phyloP scores from a whole-genome alignment of 495 filamentous ascomycete genomes.

The Hyaloscypha hepaticicola region DNA sequence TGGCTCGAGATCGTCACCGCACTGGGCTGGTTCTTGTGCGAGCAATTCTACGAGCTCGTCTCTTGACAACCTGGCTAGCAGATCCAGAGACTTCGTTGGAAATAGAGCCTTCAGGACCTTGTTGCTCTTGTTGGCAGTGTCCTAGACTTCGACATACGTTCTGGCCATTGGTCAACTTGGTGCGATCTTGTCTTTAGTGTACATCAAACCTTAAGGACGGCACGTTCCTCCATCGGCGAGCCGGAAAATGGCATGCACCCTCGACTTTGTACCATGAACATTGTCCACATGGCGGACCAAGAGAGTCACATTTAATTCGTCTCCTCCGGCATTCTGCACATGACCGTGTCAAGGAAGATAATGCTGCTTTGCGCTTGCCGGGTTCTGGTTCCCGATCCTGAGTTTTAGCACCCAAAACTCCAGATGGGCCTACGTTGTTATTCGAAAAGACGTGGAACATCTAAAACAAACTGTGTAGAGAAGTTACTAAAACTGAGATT shows the following conservation, averaged over 20 bases:
- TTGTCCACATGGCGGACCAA: neutral
- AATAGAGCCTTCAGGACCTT: neutral
- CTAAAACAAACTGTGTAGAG: neutral
- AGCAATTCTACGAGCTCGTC: neutral
- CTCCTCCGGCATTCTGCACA: neutral
- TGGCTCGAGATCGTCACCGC: neutral
- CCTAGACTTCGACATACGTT: too few species aligned
- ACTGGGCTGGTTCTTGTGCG: neutral
- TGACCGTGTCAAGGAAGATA: neutral
- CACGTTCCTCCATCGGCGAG: too few species aligned
- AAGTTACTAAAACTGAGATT: too few species aligned
- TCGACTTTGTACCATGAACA: neutral
- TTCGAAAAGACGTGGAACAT: neutral
- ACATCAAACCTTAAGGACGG: too few species aligned
- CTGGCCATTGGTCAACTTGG: too few species aligned
- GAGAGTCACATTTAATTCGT: neutral
- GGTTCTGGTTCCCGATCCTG: neutral
- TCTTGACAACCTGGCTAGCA: neutral
- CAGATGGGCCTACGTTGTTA: neutral
- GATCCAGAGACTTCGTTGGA: neutral
- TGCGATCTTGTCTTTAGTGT: too few species aligned
- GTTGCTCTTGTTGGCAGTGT: neutral
- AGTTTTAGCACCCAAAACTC: neutral
- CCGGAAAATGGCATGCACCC: neutral
- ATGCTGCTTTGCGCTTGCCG: neutral